Evolutionary conservation across 2,329 filamentous ascomycete species (phyloP), one percentile per base, ranked within the genome.

Genomic region (Botrytis hyacinthi): DNA sequence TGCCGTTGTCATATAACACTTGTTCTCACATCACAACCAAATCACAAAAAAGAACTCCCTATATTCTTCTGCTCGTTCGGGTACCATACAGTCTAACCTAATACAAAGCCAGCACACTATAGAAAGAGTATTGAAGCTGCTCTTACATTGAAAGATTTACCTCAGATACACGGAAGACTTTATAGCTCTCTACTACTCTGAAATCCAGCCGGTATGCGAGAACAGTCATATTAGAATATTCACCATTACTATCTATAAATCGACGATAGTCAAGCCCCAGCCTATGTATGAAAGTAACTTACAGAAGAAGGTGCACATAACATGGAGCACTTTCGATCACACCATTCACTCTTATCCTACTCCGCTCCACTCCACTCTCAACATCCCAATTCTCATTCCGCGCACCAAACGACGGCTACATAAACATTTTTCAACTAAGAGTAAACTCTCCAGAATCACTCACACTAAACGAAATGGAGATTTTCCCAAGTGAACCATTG

Each of bases 181-280:
- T 54, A 18, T 54, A 54, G 5, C 0, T 4, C n/a, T 5, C 3
- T 8, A 18, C 12, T 29, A 29, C 51, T 7, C 5, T 54, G 12
- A 3, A 6, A n/a, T 7, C 0, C 10, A 16, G 48, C 12, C 4
- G 3, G 1, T 6, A 54, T 14, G 14, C 5, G 12, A 16, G 4
- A n/a, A n/a, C 1, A 29, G 26, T 16, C 12, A 29, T 54, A 2
- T 16, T 3, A 7, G 5, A 3, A 16, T 16, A 7, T 29, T 7
- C 12, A 54, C 5, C n/a, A 18, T 7, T 14, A 2, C 51, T 18
- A 3, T 29, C 5, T 16, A 7, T 6, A 2, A 29, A 8, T 16
- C 8, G n/a, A 18, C 14, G 48, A 16, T 7, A n/a, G 29, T 5
- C 4, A 54, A 54, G 48, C 26, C 48, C 22, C 1, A 54, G 22